Percentiles rank a stretch among this genome's conserved stretches.
phyloP scores from a whole-genome alignment of 441 rosid genomes.

The Mallotus repandus region DNA sequence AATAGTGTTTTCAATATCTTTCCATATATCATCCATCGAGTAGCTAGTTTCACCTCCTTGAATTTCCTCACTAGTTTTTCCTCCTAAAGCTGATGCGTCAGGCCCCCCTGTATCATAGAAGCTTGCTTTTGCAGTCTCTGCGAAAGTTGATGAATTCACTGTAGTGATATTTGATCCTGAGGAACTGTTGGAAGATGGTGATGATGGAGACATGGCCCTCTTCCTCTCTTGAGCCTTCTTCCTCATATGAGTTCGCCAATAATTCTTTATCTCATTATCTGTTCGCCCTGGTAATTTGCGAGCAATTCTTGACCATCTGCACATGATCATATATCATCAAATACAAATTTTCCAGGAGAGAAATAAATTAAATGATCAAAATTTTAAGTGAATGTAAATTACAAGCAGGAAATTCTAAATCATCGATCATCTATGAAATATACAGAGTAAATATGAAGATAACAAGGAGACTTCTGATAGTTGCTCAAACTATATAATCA shows the following conservation, averaged over 20 bases:
- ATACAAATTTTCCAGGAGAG: neutral
- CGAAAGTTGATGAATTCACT: slow-evolving; percentile 37
- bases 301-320: slow-evolving; percentile 96
- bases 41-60: slow-evolving; percentile 48
- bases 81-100: slow-evolving; percentile 28
- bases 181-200: slow-evolving; percentile 52
- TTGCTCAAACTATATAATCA: too few relatives aligned
- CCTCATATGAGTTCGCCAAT: slow-evolving; percentile 87
- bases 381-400: neutral
- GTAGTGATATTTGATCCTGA: slow-evolving; percentile 53
- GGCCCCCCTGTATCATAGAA: slow-evolving; percentile 74
- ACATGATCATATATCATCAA: slow-evolving; percentile 13
- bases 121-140: slow-evolving; percentile 41
- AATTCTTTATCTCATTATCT: slow-evolving; percentile 96
- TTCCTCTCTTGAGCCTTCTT: slow-evolving; percentile 87
- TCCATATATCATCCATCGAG: slow-evolving; percentile 95
- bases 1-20: slow-evolving; percentile 63
- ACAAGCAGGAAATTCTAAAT: neutral
- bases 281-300: slow-evolving; percentile 87
- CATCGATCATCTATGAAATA: neutral
- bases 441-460: neutral
- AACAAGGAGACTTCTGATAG: too few relatives aligned
- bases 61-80: slow-evolving; percentile 32
- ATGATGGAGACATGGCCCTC: slow-evolving; percentile 42
- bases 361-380: neutral